Conservation (phyloP, 495 filamentous ascomycete genomes). For the Schizothecium vesticola region DNA sequence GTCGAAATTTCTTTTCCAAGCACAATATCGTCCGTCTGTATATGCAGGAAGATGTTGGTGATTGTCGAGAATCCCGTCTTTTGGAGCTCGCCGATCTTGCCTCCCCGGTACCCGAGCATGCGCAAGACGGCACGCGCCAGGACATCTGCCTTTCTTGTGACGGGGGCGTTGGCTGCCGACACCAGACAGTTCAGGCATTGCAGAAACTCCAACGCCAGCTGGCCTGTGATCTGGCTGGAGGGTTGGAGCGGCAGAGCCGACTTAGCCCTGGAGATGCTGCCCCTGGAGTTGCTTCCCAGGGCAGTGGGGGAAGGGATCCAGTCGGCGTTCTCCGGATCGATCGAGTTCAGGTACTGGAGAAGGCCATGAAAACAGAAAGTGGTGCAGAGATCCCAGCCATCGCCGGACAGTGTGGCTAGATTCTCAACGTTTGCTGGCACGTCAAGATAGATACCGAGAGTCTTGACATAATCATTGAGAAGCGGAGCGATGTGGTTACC, state of each 20-base stretch:
- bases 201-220: constrained; percentile 52
- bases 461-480: constrained; percentile 70
- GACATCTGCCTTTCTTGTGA: constrained; percentile 52
- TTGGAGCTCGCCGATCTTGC: constrained; percentile 55
- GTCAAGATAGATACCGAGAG: constrained; percentile 61
- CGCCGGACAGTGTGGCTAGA: constrained; percentile 43
- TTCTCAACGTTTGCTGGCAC: constrained; percentile 74
- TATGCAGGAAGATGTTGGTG: constrained; percentile 61
- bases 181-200: constrained; percentile 62
- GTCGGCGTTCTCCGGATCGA: constrained; percentile 29
- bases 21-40: constrained; percentile 60
- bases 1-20: constrained; percentile 53
- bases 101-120: constrained; percentile 55
- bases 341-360: constrained; percentile 36
- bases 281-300: constrained; percentile 25
- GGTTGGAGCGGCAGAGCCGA: constrained; percentile 14
- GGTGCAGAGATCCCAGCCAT: constrained; percentile 63
- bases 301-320: constrained; percentile 36
- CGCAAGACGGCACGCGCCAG: constrained; percentile 55
- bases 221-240: constrained; percentile 25
- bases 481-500: constrained; percentile 67
- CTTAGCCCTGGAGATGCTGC: constrained; percentile 20
- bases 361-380: constrained; percentile 61
- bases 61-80: constrained; percentile 68
- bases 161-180: constrained; percentile 63